Conservation (phyloP, 2,329 filamentous ascomycete species). For the Fusarium siculi region DNA sequence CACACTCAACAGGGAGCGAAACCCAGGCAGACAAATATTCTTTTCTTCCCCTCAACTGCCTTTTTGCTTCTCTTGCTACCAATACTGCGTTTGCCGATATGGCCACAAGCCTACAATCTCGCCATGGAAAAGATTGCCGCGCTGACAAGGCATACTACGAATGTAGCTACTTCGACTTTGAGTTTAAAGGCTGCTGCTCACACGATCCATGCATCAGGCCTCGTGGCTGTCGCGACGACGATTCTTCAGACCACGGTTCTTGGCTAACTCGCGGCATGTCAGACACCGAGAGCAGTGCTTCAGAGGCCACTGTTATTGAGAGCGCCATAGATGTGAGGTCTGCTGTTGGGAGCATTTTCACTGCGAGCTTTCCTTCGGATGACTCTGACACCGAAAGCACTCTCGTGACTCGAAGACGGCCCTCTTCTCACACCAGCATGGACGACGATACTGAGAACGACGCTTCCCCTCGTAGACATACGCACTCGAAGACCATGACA, state of each 20-base stretch:
- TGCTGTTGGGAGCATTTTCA: background rate
- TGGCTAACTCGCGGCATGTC: conserved; percentile 5
- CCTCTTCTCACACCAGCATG: background rate
- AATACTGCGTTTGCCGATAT: conserved; percentile 19
- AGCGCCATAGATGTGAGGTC: background rate
- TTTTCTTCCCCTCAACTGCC: background rate
- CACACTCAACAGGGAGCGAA: background rate
- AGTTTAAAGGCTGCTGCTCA: conserved; percentile 56
- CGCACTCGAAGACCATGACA: conserved; percentile 42
- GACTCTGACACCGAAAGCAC: background rate
- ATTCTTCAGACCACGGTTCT: background rate
- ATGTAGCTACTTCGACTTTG: conserved; percentile 52
- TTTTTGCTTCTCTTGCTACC: background rate
- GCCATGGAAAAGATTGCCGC: conserved; percentile 41
- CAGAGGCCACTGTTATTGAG: background rate
- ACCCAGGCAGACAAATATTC: background rate
- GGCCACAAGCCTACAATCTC: conserved; percentile 16
- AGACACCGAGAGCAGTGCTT: background rate
- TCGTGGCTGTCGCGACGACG: conserved; percentile 12
- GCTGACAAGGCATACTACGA: conserved; percentile 49
- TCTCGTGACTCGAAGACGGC: background rate
- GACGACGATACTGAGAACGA: background rate
- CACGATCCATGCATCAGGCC: conserved; percentile 54
- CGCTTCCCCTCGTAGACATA: background rate
- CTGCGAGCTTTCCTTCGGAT: background rate